Evolutionary conservation across 495 filamentous ascomycete species (phyloP).

Genomic region (Rhizodiscina lignyota): DNA sequence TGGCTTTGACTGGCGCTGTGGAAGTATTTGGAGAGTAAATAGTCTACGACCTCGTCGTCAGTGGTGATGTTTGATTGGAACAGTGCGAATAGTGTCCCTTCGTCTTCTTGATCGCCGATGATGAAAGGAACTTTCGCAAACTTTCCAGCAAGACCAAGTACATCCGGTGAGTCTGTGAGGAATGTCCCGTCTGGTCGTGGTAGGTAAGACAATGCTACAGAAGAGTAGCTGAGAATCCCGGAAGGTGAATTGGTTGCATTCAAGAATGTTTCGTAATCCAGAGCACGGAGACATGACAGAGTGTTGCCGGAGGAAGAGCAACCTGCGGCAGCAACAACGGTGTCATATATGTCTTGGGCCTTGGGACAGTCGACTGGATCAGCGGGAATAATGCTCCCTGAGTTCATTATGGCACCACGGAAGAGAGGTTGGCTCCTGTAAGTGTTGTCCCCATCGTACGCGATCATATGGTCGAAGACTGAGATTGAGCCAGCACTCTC

Average conservation of each 20-base stretch:
- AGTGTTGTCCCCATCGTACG: conserved; percentile 50
- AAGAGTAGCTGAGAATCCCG: conserved; percentile 42
- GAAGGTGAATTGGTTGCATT: conserved; percentile 51
- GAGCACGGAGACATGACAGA: conserved; percentile 42
- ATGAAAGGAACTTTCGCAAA: conserved; percentile 15
- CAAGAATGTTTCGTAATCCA: conserved; percentile 43
- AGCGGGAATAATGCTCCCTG: conserved; percentile 45
- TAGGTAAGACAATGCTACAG: conserved; percentile 21
- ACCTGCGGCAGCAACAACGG: conserved; percentile 40
- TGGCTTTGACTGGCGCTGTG: conserved; percentile 25
- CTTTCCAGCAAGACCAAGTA: conserved; percentile 16
- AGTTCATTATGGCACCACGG: conserved; percentile 57
- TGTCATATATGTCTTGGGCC: conserved; percentile 45
- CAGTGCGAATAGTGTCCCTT: conserved; percentile 41
- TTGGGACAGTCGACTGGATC: conserved; percentile 46
- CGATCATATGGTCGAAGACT: conserved; percentile 50
- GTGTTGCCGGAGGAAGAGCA: conserved; percentile 39
- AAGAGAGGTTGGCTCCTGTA: conserved; percentile 58
- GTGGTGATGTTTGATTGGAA: conserved; percentile 48
- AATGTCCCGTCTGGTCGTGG: conserved; percentile 24
- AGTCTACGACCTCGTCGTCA: conserved; percentile 37
- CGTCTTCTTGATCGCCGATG: conserved; percentile 16
- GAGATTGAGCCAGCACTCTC: conserved; percentile 59
- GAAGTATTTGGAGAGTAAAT: conserved; percentile 41
- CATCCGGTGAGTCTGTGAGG: conserved; percentile 29